These are phyloP conservation scores for Arthonia radiata DNA, from an alignment of 495 filamentous ascomycete species.

Conservation along the genomic window DNA sequence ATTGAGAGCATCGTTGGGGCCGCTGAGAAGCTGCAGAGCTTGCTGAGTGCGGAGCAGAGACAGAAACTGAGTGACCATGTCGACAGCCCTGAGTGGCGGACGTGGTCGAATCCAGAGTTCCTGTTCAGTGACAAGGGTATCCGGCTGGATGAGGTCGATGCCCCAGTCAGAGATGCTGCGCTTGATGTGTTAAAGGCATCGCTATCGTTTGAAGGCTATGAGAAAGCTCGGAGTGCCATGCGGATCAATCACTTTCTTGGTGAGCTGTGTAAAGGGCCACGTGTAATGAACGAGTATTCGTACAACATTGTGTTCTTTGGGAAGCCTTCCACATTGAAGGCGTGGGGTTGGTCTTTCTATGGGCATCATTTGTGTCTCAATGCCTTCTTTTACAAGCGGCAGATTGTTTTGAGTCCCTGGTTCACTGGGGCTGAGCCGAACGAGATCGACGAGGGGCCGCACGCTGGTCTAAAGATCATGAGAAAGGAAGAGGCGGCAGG, in stretches of 20 bases:
- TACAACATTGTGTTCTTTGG: constrained; percentile 52
- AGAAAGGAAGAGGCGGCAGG: constrained; percentile 37
- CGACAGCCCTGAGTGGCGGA: constrained; percentile 44
- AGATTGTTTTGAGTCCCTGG: constrained; percentile 40
- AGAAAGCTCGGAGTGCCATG: constrained; percentile 42
- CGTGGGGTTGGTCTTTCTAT: constrained; percentile 55
- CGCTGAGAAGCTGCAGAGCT: constrained; percentile 17
- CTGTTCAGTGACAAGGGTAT: constrained; percentile 35
- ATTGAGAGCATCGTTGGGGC: constrained; percentile 27
- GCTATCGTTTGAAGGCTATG: constrained; percentile 42
- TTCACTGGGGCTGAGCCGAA: constrained; percentile 63
- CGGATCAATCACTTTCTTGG: constrained; percentile 60
- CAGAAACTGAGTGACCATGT: constrained; percentile 28
- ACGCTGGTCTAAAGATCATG: constrained; percentile 35
- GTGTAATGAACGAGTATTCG: constrained; percentile 44
- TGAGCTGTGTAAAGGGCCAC: constrained; percentile 30
- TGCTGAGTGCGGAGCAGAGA: constrained; percentile 23
- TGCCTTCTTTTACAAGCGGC: constrained; percentile 32
- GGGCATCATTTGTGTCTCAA: constrained; percentile 53
- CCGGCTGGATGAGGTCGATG: constrained; percentile 32
- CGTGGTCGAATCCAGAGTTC: constrained; percentile 57
- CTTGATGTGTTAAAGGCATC: constrained; percentile 28
- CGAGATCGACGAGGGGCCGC: constrained; percentile 36
- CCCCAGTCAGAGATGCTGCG: constrained; percentile 19
- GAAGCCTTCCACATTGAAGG: constrained; percentile 20